Evolutionary conservation across 2,329 filamentous ascomycete genomes (phyloP), one percentile per base, ranked within the genome.

Genomic region (Xylaria sp.): DNA sequence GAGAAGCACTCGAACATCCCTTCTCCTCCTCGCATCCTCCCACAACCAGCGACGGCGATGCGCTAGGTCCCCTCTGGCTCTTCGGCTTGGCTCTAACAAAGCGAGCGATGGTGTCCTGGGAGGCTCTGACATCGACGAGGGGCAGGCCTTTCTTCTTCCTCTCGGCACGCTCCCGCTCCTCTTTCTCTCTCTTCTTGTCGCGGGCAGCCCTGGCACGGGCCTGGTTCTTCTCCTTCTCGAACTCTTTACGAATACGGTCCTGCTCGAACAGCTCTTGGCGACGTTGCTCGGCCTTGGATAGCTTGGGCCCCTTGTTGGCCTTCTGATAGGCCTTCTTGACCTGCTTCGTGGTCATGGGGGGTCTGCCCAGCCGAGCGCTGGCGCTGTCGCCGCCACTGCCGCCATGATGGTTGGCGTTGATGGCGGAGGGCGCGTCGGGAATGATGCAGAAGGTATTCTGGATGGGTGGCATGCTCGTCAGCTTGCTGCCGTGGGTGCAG

Each of bases 121-220:
- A 89, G 0, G 88, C 84, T 44, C 84, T 82, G 4, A 88, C 85
- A 13, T 81, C 82, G n/a, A 87, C 81, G 4, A 89, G 78, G 15
- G 88, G 88, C 67, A 88, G 66, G 0, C 88, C 86, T 63, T 81
- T 84, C 70, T 81, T 85, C 73, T 80, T 86, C 78, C 84, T 87
- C 61, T 81, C 83, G n/a, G 85, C 83, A 54, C 79, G 80, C 67
- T 85, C 84, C 8, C 82, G 82, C 31, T 82, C 76, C 58, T 87
- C 87, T 74, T 85, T 88, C 18, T 83, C 85, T 68, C 83, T 85
- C 77, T 88, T 89, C 78, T 84, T 86, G 48, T 90, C 88, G 28
- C 87, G 79, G 1, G 83, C 82, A 9, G 81, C 76, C 63, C 82
- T 83, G 1, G 88, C 88, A 67, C 84, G 84, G 2, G 81, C 80